Evolutionary conservation across 192 early-diverging fungal species (phyloP), one percentile per base, ranked within the genome.

Genomic region (Chytriomyces hyalinus): DNA sequence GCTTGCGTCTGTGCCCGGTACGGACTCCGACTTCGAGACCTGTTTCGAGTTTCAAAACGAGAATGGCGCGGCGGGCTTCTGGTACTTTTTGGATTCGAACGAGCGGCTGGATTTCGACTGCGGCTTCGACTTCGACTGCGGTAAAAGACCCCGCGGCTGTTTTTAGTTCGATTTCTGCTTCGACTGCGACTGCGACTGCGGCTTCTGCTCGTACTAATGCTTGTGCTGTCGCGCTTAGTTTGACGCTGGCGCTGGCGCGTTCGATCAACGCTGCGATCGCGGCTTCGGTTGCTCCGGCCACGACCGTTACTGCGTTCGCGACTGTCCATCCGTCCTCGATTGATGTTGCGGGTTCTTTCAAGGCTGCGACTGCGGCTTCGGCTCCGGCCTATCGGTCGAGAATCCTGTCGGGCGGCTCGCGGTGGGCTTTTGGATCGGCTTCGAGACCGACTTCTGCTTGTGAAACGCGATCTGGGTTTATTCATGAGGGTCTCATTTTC

Each of bases 361-460:
- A 11, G 64, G 36, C 49, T 66, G 48, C 74, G 74, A 64, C 74
- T 65, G 64, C 57, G n/a, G 57, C 47, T 44, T 5, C 51, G 49
- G n/a, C 49, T 72, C 53, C 17, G 4, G 24, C 24, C 17, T 22
- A 65, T 15, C 63, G 15, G 63, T 26, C 24, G 36, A 10, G 67
- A 50, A 10, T 45, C 11, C 1, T 43, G 1, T 15, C 63, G 15
- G 45, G 46, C 46, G 43, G 67, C 4, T 4, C 22, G 43, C 1
- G 26, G 15, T 64, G 28, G 43, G 59, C 11, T 74, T 48, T 24
- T 36, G 11, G 45, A 26, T n/a, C 9, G 15, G 24, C 13, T 74
- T 11, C 17, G 59, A 65, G 73, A 46, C 13, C 11, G 61, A 44
- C 10, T 47, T 44, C 13, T 11, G 15, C 13, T 15, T 4, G 3